phyloP scores from a whole-genome alignment of 352 stramenopile genomes.

The Phytophthora chlamydospora region DNA sequence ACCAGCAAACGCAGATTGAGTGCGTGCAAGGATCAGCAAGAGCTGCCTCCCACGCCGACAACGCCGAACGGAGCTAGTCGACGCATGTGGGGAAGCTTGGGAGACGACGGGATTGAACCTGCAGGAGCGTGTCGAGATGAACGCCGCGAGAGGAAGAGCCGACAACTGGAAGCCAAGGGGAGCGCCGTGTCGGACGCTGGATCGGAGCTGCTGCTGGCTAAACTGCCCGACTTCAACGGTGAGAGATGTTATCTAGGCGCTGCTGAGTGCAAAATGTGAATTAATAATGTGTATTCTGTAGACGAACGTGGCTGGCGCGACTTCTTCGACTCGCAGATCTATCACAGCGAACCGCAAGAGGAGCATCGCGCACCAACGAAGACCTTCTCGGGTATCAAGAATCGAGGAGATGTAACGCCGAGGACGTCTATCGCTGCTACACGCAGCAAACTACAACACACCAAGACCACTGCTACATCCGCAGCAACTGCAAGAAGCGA shows the following conservation, averaged over 20 bases:
- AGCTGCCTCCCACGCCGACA: constrained; percentile 16
- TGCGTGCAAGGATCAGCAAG: constrained; percentile 3
- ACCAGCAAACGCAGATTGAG: constrained; percentile 11
- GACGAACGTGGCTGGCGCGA: constrained; percentile 53
- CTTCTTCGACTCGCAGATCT: constrained; percentile 62
- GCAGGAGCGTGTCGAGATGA: constrained; percentile 15
- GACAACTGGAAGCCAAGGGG: constrained; percentile 18
- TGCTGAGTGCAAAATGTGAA: neutral
- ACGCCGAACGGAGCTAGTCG: constrained; percentile 23
- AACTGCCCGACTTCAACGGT: constrained; percentile 53
- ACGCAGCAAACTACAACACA: constrained; percentile 15
- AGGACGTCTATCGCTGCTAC: constrained; percentile 3
- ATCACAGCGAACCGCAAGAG: constrained; percentile 26
- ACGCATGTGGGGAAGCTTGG: constrained; percentile 19
- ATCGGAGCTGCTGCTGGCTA: constrained; percentile 38
- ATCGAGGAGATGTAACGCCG: neutral
- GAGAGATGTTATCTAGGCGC: neutral
- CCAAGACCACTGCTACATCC: constrained; percentile 2
- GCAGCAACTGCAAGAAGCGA: constrained; percentile 5
- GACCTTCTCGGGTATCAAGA: constrained; percentile 5
- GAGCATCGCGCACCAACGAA: constrained; percentile 22
- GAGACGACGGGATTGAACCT: constrained; percentile 28
- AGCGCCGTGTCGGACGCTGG: constrained; percentile 11
- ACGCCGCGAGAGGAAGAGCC: constrained; percentile 11
- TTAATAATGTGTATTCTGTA: constrained; percentile 24